Evolutionary conservation across 768 basidiomycete species (phyloP).

Genomic region (Cystobasidium tubakii): DNA sequence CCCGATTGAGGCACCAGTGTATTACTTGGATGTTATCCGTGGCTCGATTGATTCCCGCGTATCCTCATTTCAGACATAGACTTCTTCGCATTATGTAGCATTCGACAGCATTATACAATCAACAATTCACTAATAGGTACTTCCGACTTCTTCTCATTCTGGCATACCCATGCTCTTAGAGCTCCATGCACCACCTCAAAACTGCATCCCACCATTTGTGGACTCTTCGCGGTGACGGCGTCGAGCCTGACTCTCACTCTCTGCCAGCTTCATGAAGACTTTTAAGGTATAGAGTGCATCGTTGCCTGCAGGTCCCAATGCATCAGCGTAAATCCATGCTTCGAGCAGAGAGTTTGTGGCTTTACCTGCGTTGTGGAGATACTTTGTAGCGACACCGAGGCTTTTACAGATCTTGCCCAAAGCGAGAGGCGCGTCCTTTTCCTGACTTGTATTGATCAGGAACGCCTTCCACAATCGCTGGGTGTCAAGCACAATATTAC

Average conservation of each 20-base stretch:
- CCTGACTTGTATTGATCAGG: neutral
- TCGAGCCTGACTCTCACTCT: neutral
- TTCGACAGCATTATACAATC: neutral
- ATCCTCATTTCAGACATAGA: neutral
- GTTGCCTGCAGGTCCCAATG: neutral
- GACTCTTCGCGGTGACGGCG: neutral
- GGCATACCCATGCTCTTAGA: too few species aligned
- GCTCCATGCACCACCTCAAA: too few species aligned
- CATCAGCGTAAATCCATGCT: neutral
- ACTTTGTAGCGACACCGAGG: neutral
- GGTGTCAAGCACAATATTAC: conserved; percentile 14
- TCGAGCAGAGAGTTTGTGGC: neutral
- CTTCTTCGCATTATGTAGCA: neutral
- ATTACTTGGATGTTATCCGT: too few species aligned
- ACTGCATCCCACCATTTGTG: neutral
- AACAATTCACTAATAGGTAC: neutral
- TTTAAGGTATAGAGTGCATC: conserved; percentile 26
- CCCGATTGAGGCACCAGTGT: too few species aligned
- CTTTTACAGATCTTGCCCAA: conserved; percentile 16
- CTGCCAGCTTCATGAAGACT: conserved; percentile 20
- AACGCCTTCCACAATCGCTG: conserved; percentile 14
- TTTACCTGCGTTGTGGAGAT: conserved; percentile 33
- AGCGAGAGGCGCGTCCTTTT: neutral
- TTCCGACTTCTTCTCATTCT: too few species aligned
- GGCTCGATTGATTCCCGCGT: too few species aligned